Conservation (phyloP, 1,139 yeast species). For the Geotrichum carabidarum region DNA sequence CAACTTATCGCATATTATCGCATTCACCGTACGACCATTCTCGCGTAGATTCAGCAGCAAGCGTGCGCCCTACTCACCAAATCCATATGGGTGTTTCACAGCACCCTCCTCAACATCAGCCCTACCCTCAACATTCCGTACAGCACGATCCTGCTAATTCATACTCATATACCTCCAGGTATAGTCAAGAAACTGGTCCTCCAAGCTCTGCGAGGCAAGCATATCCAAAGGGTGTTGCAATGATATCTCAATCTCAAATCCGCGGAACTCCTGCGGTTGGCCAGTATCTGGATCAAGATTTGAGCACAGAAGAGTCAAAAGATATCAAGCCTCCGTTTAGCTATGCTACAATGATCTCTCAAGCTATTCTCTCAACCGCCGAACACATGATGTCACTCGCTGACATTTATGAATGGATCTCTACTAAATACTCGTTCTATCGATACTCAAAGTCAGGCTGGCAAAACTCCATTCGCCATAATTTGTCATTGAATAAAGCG, state of each 20-base stretch:
- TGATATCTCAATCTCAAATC: constrained; percentile 39
- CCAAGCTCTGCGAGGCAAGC: constrained; percentile 9
- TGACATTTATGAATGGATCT: constrained; percentile 88
- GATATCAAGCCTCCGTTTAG: constrained; percentile 95
- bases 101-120: not conserved
- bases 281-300: constrained; percentile 47
- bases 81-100: not conserved
- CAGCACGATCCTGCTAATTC: not conserved
- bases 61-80: not conserved
- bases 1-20: not conserved
- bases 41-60: not conserved
- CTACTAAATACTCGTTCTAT: constrained; percentile 83
- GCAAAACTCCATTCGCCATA: constrained; percentile 85
- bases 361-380: constrained; percentile 81
- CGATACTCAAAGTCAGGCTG: constrained; percentile 91
- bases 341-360: constrained; percentile 97
- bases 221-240: constrained; percentile 42
- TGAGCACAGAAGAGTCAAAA: constrained; percentile 83
- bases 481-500: constrained; percentile 73
- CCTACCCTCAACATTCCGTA: not conserved
- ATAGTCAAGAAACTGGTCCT: not conserved
- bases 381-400: constrained; percentile 87
- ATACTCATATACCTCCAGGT: constrained; percentile 1
- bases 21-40: not conserved
- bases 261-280: constrained; percentile 29